Evolutionary conservation across 2,329 filamentous ascomycete species (phyloP).

Genomic region (Triangularia verruculosa): DNA sequence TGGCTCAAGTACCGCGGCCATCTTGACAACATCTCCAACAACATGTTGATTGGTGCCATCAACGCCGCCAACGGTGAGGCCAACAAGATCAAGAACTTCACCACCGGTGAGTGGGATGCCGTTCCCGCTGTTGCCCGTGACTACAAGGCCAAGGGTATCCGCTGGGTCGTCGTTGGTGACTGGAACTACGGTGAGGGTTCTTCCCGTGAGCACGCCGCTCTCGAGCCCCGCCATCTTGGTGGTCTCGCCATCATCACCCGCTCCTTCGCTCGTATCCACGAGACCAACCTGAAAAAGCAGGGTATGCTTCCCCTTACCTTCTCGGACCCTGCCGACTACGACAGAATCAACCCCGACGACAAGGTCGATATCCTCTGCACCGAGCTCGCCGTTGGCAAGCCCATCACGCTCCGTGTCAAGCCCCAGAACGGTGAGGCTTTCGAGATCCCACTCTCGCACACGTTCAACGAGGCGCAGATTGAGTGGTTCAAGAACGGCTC

Average conservation of each 20-base stretch:
- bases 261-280: conserved; percentile 97
- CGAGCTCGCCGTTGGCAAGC: conserved; percentile 87
- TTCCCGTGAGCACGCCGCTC: conserved; percentile 96
- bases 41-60: conserved; percentile 97
- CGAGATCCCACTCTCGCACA: conserved; percentile 84
- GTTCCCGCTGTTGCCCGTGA: conserved; percentile 93
- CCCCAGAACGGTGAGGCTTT: conserved; percentile 79
- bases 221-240: conserved; percentile 95
- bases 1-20: conserved; percentile 99
- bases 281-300: conserved; percentile 99
- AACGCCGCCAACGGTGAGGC: conserved; percentile 95
- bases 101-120: conserved; percentile 77
- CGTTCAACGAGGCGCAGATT: conserved; percentile 96
- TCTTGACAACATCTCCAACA: conserved; percentile 99
- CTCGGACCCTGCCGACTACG: conserved; percentile 90
- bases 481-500: conserved; percentile 99
- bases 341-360: conserved; percentile 91
- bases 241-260: conserved; percentile 95
- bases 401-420: conserved; percentile 87
- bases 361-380: conserved; percentile 87
- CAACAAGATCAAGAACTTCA: conserved; percentile 94
- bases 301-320: conserved; percentile 99
- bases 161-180: conserved; percentile 97
- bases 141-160: conserved; percentile 95
- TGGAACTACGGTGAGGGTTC: conserved; percentile 99